Conservation (phyloP, 441 rosid species). For the Viola pubescens region DNA sequence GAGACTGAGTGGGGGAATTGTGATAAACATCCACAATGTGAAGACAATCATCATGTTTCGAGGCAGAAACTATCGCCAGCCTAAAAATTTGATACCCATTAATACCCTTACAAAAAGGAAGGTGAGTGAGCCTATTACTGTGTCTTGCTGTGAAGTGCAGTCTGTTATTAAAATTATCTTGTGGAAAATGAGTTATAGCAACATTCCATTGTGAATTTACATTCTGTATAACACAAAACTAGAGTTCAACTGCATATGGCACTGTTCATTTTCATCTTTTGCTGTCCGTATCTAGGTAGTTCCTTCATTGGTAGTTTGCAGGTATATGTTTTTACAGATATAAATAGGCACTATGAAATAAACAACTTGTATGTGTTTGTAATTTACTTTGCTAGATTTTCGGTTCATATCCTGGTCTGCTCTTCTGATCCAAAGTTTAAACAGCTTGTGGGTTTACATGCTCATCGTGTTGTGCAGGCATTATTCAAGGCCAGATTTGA, state of each 20-base stretch:
- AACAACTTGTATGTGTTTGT: not conserved
- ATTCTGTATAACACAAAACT: too few relatives aligned
- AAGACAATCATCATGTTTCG: slow-evolving; percentile 96
- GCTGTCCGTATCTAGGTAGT: too few relatives aligned
- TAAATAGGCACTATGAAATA: too few relatives aligned
- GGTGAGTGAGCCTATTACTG: slow-evolving; percentile 32
- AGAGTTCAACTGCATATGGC: too few relatives aligned
- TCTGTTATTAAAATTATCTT: not conserved
- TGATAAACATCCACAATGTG: slow-evolving; percentile 72
- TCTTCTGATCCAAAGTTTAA: slow-evolving; percentile 1
- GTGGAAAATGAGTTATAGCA: not conserved
- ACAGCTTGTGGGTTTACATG: slow-evolving; percentile 7
- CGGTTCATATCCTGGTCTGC: not conserved
- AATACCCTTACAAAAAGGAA: slow-evolving; percentile 94
- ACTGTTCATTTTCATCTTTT: too few relatives aligned
- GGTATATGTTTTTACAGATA: too few relatives aligned
- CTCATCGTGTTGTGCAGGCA: slow-evolving; percentile 47
- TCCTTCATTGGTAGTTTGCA: too few relatives aligned
- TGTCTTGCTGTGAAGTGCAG: not conserved
- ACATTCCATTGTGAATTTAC: not conserved
- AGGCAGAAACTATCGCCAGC: slow-evolving; percentile 96
- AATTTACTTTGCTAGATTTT: not conserved
- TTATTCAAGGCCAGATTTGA: slow-evolving; percentile 95
- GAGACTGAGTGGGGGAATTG: slow-evolving; percentile 87
- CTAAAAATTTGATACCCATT: slow-evolving; percentile 80